Evolutionary conservation across 192 early-diverging fungal genomes (phyloP).

Genomic region (Entomortierella parvispora): DNA sequence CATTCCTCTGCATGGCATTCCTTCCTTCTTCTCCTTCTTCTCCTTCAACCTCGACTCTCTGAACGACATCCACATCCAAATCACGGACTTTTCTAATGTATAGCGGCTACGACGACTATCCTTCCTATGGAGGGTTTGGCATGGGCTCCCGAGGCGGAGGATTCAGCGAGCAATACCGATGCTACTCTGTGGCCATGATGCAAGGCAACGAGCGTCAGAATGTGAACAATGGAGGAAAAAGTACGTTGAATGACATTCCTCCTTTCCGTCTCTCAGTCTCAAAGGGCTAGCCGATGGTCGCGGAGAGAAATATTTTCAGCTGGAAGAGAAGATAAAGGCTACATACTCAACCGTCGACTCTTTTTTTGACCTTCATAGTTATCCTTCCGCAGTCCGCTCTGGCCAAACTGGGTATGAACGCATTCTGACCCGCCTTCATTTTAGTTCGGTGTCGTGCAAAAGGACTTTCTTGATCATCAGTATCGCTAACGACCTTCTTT

Average conservation of each 20-base stretch:
- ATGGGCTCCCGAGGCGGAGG: constrained; percentile 45
- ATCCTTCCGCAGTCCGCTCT: constrained; percentile 79
- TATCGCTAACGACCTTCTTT: no score
- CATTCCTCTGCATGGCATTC: no score
- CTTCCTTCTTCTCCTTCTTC: no score
- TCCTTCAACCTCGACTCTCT: no score
- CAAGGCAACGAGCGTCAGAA: constrained; percentile 76
- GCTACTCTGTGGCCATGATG: constrained; percentile 79
- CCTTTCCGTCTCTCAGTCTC: neutral
- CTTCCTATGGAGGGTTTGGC: constrained; percentile 40
- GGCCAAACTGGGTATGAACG: constrained; percentile 33
- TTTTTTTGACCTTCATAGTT: constrained; percentile 55
- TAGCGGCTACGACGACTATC: constrained; percentile 44
- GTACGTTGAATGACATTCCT: constrained; percentile 52
- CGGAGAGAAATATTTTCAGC: neutral
- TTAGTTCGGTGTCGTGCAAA: neutral
- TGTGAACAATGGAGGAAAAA: constrained; percentile 84
- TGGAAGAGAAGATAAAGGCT: neutral
- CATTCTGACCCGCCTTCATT: neutral
- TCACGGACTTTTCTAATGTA: no score
- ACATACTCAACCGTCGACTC: neutral
- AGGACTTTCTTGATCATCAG: neutral
- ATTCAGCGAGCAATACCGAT: constrained; percentile 67
- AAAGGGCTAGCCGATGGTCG: neutral
- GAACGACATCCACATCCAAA: no score